Conservation (phyloP, 768 basidiomycete genomes). For the Pulveroboletus sp. region DNA sequence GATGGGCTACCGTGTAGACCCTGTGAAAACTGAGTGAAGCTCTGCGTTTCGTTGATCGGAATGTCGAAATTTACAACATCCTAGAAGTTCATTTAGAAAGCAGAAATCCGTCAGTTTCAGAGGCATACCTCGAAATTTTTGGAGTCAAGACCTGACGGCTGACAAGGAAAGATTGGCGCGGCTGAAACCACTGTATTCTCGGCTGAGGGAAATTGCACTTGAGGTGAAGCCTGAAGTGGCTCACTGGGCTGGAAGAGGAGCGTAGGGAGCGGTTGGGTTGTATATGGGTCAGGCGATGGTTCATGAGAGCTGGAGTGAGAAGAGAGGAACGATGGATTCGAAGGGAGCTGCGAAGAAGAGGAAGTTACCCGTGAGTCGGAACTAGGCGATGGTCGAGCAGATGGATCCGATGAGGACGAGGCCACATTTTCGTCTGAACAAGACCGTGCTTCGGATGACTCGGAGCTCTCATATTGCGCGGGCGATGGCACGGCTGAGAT, state of each 20-base stretch:
- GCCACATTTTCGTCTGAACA: conserved; percentile 6
- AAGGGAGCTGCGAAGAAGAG: conserved; percentile 10
- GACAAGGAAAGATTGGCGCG: neutral
- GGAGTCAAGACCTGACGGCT: neutral
- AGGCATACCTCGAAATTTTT: conserved; percentile 13
- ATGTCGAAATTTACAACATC: conserved; percentile 14
- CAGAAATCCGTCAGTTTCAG: neutral
- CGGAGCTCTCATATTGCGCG: conserved; percentile 13
- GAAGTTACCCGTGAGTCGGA: conserved; percentile 18
- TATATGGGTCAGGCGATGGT: conserved; percentile 8
- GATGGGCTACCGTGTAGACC: neutral
- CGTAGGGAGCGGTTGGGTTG: conserved; percentile 5
- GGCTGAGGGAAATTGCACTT: neutral
- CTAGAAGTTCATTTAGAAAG: conserved; percentile 2
- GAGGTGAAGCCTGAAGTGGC: conserved; percentile 1
- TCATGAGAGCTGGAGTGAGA: conserved; percentile 11
- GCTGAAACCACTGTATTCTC: neutral
- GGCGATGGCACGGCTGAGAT: conserved; percentile 50
- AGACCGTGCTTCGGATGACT: conserved; percentile 10
- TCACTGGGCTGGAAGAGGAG: conserved; percentile 1
- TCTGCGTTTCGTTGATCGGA: conserved; percentile 8
- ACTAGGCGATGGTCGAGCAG: conserved; percentile 6
- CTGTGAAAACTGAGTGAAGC: conserved; percentile 3
- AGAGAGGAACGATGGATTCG: neutral
- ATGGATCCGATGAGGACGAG: conserved; percentile 13